Conservation (phyloP, 2,329 filamentous ascomycete genomes). For the Tolypocladium album region DNA sequence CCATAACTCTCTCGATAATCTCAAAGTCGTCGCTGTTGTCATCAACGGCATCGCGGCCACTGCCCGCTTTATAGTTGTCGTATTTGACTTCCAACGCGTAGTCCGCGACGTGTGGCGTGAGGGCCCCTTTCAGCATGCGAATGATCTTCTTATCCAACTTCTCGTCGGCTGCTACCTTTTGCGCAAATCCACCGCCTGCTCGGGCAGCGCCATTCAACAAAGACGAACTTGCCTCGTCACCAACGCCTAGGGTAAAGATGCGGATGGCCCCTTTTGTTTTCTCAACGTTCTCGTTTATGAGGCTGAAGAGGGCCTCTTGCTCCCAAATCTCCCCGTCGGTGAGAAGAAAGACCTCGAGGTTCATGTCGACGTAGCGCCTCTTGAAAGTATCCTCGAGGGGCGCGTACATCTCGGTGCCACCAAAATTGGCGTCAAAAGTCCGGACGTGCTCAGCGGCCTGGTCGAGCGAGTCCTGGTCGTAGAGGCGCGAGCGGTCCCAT, state of each 20-base stretch:
- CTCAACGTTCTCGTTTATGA: conserved; percentile 30
- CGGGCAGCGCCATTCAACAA: conserved; percentile 44
- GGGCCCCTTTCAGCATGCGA: conserved; percentile 61
- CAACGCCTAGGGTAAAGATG: conserved; percentile 46
- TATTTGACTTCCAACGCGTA: conserved; percentile 56
- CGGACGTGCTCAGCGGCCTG: conserved; percentile 31
- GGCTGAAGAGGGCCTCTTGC: conserved; percentile 28
- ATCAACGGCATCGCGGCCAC: background rate
- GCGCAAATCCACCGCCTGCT: conserved; percentile 47
- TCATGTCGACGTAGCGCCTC: conserved; percentile 30
- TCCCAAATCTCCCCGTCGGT: conserved; percentile 47
- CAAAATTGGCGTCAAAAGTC: conserved; percentile 33
- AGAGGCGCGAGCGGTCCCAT: conserved; percentile 34
- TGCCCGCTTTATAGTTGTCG: conserved; percentile 9
- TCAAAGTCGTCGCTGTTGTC: conserved; percentile 44
- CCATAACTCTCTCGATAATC: conserved; percentile 46
- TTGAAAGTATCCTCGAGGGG: conserved; percentile 34
- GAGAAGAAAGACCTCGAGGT: conserved; percentile 42
- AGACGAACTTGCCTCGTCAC: conserved; percentile 35
- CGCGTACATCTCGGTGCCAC: conserved; percentile 41
- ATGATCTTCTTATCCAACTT: conserved; percentile 59
- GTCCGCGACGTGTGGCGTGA: conserved; percentile 55
- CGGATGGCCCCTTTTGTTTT: conserved; percentile 32
- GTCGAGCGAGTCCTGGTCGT: conserved; percentile 31
- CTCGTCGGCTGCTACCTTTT: conserved; percentile 51